These are phyloP conservation scores for Mariannaea elegans DNA, from an alignment of 2,329 filamentous ascomycete genomes.

Conservation along the genomic window DNA sequence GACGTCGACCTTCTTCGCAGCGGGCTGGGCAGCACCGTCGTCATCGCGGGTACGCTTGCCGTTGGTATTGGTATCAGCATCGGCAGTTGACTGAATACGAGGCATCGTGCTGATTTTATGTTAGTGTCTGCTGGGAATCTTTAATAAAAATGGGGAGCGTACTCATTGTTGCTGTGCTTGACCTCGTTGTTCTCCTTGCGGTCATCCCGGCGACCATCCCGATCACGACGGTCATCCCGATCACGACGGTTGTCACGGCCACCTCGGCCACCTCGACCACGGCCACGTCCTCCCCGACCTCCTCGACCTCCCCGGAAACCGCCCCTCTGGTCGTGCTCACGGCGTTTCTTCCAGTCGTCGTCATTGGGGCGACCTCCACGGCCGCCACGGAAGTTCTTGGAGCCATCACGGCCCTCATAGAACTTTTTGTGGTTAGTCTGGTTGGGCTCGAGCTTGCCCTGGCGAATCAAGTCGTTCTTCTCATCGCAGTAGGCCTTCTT, in stretches of 20 bases:
- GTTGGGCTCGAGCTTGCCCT: conserved; percentile 73
- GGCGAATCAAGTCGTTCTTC: conserved; percentile 76
- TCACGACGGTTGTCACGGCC: conserved; percentile 48
- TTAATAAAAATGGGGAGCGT: conserved; percentile 14
- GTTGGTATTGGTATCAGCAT: conserved; percentile 47
- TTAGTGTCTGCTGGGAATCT: conserved; percentile 23
- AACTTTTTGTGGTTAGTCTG: conserved; percentile 53
- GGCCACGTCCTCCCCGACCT: conserved; percentile 52
- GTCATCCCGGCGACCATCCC: conserved; percentile 27
- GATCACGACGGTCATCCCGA: conserved; percentile 45
- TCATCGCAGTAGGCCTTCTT: conserved; percentile 89
- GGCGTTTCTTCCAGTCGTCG: conserved; percentile 71
- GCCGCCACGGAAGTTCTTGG: conserved; percentile 51
- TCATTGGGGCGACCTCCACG: conserved; percentile 53
- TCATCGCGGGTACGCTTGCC: conserved; percentile 67
- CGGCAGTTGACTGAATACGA: conserved; percentile 56
- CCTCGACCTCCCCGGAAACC: conserved; percentile 63
- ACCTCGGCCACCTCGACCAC: conserved; percentile 52
- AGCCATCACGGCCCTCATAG: conserved; percentile 58
- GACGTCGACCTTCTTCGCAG: conserved; percentile 70
- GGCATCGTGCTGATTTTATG: conserved; percentile 38
- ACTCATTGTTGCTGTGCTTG: conserved; percentile 41
- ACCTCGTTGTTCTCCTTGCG: conserved; percentile 36
- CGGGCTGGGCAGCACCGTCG: conserved; percentile 54
- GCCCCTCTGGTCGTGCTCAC: conserved; percentile 68